Conservation (phyloP, 2,329 filamentous ascomycete genomes). For the Fusarium udum region DNA sequence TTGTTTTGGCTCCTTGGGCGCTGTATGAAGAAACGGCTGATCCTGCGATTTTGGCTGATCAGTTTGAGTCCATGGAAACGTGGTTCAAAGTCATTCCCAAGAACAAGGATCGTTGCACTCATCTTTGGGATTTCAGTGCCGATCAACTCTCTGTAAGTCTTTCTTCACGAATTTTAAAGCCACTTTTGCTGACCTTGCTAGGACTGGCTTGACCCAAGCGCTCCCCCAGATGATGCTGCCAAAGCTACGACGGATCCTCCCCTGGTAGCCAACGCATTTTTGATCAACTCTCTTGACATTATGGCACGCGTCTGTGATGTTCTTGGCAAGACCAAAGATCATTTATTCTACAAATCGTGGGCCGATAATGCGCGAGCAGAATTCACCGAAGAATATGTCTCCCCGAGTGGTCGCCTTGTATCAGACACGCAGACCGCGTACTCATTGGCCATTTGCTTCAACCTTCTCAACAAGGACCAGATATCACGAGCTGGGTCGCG, state of each 20-base stretch:
- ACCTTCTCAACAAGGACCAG: constrained; percentile 17
- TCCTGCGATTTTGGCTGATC: constrained; percentile 46
- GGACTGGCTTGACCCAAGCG: constrained; percentile 60
- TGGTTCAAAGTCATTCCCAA: constrained; percentile 50
- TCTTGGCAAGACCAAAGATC: constrained; percentile 42
- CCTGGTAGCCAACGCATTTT: constrained; percentile 58
- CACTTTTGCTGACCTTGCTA: constrained; percentile 38
- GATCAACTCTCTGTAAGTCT: constrained; percentile 36
- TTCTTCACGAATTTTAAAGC: rapidly evolving
- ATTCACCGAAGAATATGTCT: constrained; percentile 37
- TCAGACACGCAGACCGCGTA: constrained; percentile 41
- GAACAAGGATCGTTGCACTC: constrained; percentile 47
- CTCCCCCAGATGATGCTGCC: constrained; percentile 53
- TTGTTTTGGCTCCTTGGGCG: constrained; percentile 54
- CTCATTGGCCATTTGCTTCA: constrained; percentile 37
- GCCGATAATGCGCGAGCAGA: constrained; percentile 23
- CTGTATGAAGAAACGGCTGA: constrained; percentile 53
- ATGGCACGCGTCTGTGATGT: constrained; percentile 48
- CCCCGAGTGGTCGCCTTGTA: constrained; percentile 28
- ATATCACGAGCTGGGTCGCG: constrained; percentile 14
- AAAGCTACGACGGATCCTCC: constrained; percentile 51
- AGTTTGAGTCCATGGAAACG: constrained; percentile 52
- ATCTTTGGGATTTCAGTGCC: constrained; percentile 50
- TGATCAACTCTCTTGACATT: constrained; percentile 54
- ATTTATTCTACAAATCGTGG: constrained; percentile 15